phyloP scores from a whole-genome alignment of 2,329 filamentous ascomycete genomes.

The Thielaviopsis euricoi region DNA sequence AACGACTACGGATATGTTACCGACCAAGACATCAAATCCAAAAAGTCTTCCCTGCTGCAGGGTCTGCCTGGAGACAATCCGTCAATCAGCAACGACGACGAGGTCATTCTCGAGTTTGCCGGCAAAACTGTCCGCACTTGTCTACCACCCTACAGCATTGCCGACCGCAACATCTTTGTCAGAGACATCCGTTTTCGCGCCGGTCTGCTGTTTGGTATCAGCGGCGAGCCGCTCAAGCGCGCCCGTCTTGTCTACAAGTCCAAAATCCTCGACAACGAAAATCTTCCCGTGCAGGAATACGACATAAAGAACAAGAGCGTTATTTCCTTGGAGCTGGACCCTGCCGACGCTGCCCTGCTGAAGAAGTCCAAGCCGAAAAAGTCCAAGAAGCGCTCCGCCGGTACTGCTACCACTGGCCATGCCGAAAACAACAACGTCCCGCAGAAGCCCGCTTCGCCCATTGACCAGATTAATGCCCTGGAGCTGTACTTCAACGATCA shows the following conservation, averaged over 20 bases:
- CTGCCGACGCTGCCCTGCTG: conserved; percentile 17
- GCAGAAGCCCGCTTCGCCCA: conserved; percentile 16
- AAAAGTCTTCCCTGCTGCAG: conserved; percentile 11
- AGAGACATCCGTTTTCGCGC: conserved; percentile 51
- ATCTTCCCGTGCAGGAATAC: conserved; percentile 38
- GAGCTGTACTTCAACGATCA: conserved; percentile 44
- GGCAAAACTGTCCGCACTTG: conserved; percentile 5
- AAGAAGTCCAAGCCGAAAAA: conserved; percentile 29
- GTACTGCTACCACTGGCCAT: neutral
- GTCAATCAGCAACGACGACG: neutral
- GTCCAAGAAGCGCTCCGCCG: conserved; percentile 19
- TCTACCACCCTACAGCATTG: conserved; percentile 61
- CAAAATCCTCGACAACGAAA: conserved; percentile 32
- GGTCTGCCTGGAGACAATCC: neutral
- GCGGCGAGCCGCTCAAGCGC: conserved; percentile 51
- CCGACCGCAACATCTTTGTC: conserved; percentile 53
- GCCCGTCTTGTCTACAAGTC: conserved; percentile 41
- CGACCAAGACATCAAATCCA: conserved; percentile 47
- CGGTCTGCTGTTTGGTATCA: conserved; percentile 47
- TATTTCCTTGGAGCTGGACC: conserved; percentile 25
- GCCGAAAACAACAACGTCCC: neutral
- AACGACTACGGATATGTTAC: conserved; percentile 72
- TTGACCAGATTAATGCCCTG: conserved; percentile 52
- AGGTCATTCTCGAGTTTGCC: conserved; percentile 4
- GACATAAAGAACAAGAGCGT: conserved; percentile 45